Conservation (phyloP, 2,329 filamentous ascomycete genomes). For the Amphichorda felina region DNA sequence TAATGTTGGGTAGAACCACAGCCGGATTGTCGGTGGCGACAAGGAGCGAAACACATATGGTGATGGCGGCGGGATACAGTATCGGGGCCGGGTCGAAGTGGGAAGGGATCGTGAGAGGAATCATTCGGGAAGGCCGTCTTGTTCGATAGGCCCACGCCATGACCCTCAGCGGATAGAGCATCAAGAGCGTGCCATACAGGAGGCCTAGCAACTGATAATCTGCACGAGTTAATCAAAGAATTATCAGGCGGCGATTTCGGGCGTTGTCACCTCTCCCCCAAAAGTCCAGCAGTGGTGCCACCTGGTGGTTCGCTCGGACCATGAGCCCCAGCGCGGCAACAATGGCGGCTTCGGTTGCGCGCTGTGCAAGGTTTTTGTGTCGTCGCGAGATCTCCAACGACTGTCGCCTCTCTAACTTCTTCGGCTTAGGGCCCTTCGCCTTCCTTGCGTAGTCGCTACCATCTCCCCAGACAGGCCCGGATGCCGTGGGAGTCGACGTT, state of each 20-base stretch:
- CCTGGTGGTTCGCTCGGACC: conserved; percentile 32
- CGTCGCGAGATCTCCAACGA: conserved; percentile 22
- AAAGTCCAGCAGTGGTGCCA: conserved; percentile 28
- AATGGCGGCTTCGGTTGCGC: conserved; percentile 39
- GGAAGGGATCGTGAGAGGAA: conserved; percentile 47
- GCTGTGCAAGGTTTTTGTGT: conserved; percentile 38
- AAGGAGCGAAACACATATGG: conserved; percentile 65
- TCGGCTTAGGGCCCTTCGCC: conserved; percentile 6
- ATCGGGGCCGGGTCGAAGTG: conserved; percentile 86
- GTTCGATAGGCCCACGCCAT: conserved; percentile 32
- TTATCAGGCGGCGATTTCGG: too few species aligned
- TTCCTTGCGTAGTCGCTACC: conserved; percentile 11
- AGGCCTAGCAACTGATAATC: conserved; percentile 28
- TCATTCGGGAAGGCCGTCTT: conserved; percentile 20
- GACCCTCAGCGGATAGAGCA: conserved; percentile 50
- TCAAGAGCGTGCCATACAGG: conserved; percentile 26
- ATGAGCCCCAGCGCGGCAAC: conserved; percentile 35
- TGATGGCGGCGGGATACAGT: conserved; percentile 72
- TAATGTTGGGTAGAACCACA: conserved; percentile 63
- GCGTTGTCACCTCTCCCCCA: conserved; percentile 38
- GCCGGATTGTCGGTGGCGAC: conserved; percentile 50
- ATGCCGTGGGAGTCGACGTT: conserved; percentile 41
- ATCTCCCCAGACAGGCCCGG: conserved; percentile 34
- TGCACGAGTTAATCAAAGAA: conserved; percentile 12
- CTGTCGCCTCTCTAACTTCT: conserved; percentile 8